Base-by-base conservation (phyloP, 2,329 filamentous ascomycete genomes). In the Hymenoscyphus occultus region DNA sequence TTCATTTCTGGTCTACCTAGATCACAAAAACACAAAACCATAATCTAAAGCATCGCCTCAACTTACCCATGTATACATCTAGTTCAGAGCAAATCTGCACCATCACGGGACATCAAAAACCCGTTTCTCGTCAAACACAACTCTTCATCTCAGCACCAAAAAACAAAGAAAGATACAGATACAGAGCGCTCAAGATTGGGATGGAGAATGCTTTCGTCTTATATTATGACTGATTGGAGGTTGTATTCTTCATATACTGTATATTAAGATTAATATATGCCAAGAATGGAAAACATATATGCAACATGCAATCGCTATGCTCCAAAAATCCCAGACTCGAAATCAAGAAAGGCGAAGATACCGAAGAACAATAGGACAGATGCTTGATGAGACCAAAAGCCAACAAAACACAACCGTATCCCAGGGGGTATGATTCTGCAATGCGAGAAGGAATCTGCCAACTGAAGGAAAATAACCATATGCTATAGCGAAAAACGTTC, bases 391-490 rank as follows among this genome's bases (percentile, higher is more conserved):
- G n/a, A 51, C 45, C 45, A 22, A 22, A 22, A 7, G 5, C 14
- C 19, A 12, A 42, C 13, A 13, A 42, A 42, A 48, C 3, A 9
- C n/a, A 51, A 51, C n/a, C 5, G 19, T 45, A 45, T 51, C 6
- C 42, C 42, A 51, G 7, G 45, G n/a, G 6, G 45, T 51, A 51
- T 51, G 19, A 51, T 10, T 51, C 45, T 19, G 45, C n/a, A 51
- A 51, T 51, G 45, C 45, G 45, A 51, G 22, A 51, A 51, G 45
- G 45, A 51, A 51, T n/a, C 19, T 51, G n/a, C 45, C n/a, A 51
- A 4, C 45, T 19, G 19, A 51, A 51, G 22, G n/a, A n/a, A 51
- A 28, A 51, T 9, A 51, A 3, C 45, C 45, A 62, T 31, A 12
- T 51, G 45, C 45, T 10, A 22, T 22, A 9, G n/a, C 45, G 45